Conservation (phyloP, 179 eudicot genomes). For the Heliamphora pulchella region DNA sequence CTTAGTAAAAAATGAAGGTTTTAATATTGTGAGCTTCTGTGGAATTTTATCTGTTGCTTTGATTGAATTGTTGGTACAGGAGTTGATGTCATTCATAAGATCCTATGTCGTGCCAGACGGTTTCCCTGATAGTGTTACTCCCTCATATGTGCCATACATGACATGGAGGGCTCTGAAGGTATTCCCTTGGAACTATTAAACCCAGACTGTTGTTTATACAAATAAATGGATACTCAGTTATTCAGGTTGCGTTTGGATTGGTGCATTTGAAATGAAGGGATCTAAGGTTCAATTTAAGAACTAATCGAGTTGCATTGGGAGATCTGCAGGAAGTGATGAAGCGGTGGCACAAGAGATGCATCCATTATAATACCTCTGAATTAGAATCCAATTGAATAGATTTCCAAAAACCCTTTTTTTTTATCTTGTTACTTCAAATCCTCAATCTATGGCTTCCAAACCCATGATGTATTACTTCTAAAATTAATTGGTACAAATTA, state of each 20-base stretch:
- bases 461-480: background rate
- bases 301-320: background rate
- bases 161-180: slow-evolving; percentile 99
- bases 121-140: slow-evolving; percentile 85
- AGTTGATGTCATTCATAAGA: slow-evolving; percentile 65
- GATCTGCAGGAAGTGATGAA: background rate
- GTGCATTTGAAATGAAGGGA: background rate
- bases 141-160: slow-evolving; percentile 98
- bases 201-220: background rate
- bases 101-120: slow-evolving; percentile 99
- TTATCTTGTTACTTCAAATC: background rate
- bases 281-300: background rate
- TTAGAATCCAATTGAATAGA: background rate
- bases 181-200: slow-evolving; percentile 9
- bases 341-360: background rate
- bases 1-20: no score
- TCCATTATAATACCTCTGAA: background rate
- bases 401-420: background rate
- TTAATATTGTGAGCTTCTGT: slow-evolving; percentile 7
- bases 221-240: background rate
- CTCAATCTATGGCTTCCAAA: background rate
- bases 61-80: slow-evolving; percentile 38
- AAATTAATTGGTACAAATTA: background rate
- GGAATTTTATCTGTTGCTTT: background rate
- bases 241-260: background rate